Evolutionary conservation across 768 basidiomycete genomes (phyloP), one percentile per base, ranked within the genome.

Genomic region (Sporobolomyces pararoseus): DNA sequence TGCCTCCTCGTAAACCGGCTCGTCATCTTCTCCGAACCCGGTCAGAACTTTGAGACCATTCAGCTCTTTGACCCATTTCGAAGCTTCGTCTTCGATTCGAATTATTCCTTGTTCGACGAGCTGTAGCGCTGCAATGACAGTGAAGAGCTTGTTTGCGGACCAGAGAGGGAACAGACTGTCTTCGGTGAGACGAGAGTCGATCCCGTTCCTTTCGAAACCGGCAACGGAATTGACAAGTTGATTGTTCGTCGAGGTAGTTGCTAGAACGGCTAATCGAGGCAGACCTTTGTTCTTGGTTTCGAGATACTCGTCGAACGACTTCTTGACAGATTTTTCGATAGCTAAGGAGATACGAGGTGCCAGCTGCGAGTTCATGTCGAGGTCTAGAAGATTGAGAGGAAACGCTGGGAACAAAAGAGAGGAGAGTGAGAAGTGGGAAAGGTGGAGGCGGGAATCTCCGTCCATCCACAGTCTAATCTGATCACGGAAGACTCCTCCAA

Each of bases 131-230:
- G 78, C 76, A 37, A 80, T 63, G 62, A 71, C 66, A 2, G 77
- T 76, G 44, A 77, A 58, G 21, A 79, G 63, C 63, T 80, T 80
- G 29, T 76, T 77, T 63, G 72, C 71, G 3, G 76, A 77, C 60
- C 72, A 80, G 6, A 78, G 62, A 44, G 78, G 35, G 37, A 55
- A 63, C 1, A 32, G 2, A 2, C 34, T 39, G 7, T 55, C 51
- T 14, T 55, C 52, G 4, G 69, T 27, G 7, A 65, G 35, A 6
- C 42, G 39, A 6, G 32, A 16, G 6, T 16, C 29, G 10, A 25
- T 35, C 10, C 49, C 37, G 44, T 44, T 42, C 7, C 35, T 57
- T 32, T 52, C 64, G 37, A 62, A 62, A 5, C 69, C 69, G 5
- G 59, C 52, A 12, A 27, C 37, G 32, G 44, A 60, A 17, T 59